Evolutionary conservation across 352 stramenopile genomes (phyloP).

Genomic region (Globisporangium recalcitrans): DNA sequence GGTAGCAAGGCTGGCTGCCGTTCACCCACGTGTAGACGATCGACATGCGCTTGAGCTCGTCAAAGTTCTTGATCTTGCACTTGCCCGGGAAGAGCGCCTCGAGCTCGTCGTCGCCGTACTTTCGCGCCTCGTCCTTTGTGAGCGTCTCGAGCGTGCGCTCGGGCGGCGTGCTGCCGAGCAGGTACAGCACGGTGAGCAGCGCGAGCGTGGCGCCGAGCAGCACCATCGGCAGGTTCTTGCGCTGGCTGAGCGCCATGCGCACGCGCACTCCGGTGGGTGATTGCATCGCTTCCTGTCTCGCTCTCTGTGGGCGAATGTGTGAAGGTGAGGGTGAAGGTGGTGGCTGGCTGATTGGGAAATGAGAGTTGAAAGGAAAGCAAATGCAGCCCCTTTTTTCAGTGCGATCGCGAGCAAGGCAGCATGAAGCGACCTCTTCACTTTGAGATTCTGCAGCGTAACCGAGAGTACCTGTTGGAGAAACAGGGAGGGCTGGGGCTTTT

Average conservation of each 20-base stretch:
- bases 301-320: background rate
- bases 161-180: constrained; percentile 35
- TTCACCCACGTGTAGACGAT: constrained; percentile 91
- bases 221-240: constrained; percentile 55
- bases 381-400: background rate
- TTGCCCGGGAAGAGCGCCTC: constrained; percentile 62
- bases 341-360: constrained; percentile 11
- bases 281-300: constrained; percentile 33
- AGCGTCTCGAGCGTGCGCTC: constrained; percentile 32
- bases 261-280: constrained; percentile 53
- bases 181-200: constrained; percentile 37
- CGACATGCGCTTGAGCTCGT: constrained; percentile 75
- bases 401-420: no score
- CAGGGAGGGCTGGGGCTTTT: background rate
- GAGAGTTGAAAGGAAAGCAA: background rate
- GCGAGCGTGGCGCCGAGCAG: constrained; percentile 33
- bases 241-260: constrained; percentile 59
- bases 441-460: constrained; percentile 1
- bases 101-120: constrained; percentile 40
- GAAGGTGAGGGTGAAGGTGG: background rate
- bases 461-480: background rate
- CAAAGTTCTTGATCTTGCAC: constrained; percentile 85
- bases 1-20: constrained; percentile 82
- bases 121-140: constrained; percentile 23
- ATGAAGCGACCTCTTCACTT: background rate